phyloP scores from a whole-genome alignment of 2,329 filamentous ascomycete genomes.

The Furcasterigmium sp. region DNA sequence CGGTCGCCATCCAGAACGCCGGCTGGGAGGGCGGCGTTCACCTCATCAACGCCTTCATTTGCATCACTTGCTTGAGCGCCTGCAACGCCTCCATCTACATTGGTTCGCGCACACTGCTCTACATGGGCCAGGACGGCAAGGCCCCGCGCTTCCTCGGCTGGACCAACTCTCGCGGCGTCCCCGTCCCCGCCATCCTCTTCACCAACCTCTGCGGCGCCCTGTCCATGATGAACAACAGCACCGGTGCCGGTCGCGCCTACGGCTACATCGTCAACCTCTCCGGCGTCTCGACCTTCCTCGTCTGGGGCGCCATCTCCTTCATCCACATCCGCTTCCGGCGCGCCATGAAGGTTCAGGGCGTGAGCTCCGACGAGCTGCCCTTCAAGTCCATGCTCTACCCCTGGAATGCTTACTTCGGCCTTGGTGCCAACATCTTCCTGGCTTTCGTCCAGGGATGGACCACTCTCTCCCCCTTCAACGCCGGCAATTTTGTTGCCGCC shows the following conservation, averaged over 20 bases:
- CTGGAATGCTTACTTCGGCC: conserved; percentile 54
- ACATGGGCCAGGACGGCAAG: conserved; percentile 69
- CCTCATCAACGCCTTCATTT: conserved; percentile 72
- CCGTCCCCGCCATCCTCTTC: conserved; percentile 56
- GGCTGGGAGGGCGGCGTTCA: conserved; percentile 70
- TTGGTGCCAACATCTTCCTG: conserved; percentile 52
- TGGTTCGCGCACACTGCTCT: conserved; percentile 67
- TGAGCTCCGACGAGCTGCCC: conserved; percentile 47
- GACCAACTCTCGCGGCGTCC: conserved; percentile 60
- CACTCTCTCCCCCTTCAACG: conserved; percentile 51
- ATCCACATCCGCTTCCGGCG: conserved; percentile 67
- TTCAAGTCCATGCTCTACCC: conserved; percentile 52
- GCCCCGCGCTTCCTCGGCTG: conserved; percentile 65
- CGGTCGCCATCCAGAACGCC: conserved; percentile 66
- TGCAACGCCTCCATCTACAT: conserved; percentile 77
- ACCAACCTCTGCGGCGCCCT: conserved; percentile 67
- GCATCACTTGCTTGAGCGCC: conserved; percentile 66
- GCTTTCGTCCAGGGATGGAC: conserved; percentile 59
- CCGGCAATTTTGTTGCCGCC: conserved; percentile 56
- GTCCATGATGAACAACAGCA: conserved; percentile 71
- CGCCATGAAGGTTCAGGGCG: conserved; percentile 56
- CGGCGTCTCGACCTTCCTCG: conserved; percentile 66
- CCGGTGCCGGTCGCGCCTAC: conserved; percentile 61
- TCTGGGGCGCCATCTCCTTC: conserved; percentile 66
- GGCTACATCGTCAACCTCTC: conserved; percentile 65